Conservation (phyloP, 2,329 filamentous ascomycete genomes). For the Claviceps sp. region DNA sequence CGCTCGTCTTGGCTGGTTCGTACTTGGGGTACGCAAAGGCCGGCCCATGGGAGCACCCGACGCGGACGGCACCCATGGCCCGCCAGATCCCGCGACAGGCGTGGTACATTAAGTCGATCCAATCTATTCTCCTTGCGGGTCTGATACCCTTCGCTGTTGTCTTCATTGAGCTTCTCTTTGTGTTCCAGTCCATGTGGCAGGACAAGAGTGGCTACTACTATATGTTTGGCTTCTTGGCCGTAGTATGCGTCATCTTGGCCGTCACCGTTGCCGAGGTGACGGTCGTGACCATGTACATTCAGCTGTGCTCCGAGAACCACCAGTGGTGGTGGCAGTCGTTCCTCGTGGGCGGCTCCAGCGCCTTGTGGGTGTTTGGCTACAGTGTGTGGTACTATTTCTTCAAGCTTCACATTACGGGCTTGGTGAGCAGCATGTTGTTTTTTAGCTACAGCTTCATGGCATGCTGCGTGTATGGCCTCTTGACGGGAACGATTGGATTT, state of each 20-base stretch:
- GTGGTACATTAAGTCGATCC: slow-evolving; percentile 57
- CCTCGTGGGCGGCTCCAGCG: slow-evolving; percentile 60
- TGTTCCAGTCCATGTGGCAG: slow-evolving; percentile 79
- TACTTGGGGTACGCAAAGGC: slow-evolving; percentile 61
- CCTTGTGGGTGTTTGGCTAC: slow-evolving; percentile 72
- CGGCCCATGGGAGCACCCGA: slow-evolving; percentile 65
- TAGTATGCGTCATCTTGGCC: slow-evolving; percentile 58
- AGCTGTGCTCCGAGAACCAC: slow-evolving; percentile 75
- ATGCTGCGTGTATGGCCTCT: slow-evolving; percentile 65
- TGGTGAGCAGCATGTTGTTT: slow-evolving; percentile 68
- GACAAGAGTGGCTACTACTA: slow-evolving; percentile 90
- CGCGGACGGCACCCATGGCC: slow-evolving; percentile 57
- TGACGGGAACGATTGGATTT: slow-evolving; percentile 77
- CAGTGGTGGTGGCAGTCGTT: slow-evolving; percentile 92
- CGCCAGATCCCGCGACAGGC: slow-evolving; percentile 62
- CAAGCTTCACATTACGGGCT: slow-evolving; percentile 68
- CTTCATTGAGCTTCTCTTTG: slow-evolving; percentile 76
- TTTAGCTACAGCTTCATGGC: slow-evolving; percentile 76
- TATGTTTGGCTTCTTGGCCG: slow-evolving; percentile 72
- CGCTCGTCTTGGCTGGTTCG: slow-evolving; percentile 68
- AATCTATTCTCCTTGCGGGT: slow-evolving; percentile 57
- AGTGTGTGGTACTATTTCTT: slow-evolving; percentile 73
- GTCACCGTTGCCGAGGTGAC: slow-evolving; percentile 73
- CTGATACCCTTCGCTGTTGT: slow-evolving; percentile 76
- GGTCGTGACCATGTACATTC: slow-evolving; percentile 69